phyloP scores from a whole-genome alignment of 23 red algal species.

The Gracilaria domingensis region DNA sequence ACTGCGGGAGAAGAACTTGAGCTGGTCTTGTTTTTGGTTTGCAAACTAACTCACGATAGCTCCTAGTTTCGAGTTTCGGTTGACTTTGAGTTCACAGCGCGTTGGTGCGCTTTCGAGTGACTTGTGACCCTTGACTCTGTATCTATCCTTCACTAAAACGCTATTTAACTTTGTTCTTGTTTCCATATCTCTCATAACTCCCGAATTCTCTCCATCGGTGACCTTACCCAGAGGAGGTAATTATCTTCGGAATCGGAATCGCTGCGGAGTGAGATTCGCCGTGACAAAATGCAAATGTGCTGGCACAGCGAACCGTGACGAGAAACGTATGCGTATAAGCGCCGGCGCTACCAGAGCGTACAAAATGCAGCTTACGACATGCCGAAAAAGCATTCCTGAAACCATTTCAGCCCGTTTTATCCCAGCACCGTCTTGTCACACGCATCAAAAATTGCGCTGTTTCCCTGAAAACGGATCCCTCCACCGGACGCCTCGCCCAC shows the following conservation, averaged over 20 bases:
- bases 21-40: neutral
- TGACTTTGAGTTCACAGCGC: neutral
- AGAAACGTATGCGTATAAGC: no score
- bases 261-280: neutral
- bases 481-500: neutral
- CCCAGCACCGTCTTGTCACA: neutral
- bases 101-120: neutral
- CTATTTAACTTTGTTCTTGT: neutral
- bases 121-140: neutral
- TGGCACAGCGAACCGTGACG: neutral
- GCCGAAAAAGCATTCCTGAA: neutral
- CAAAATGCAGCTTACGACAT: neutral
- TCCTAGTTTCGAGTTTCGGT: neutral
- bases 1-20: neutral
- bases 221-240: neutral
- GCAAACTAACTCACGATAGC: neutral
- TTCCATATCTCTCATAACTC: neutral
- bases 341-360: neutral
- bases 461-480: constrained; percentile 47
- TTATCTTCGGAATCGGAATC: neutral
- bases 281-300: neutral
- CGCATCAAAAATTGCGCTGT: constrained; percentile 15
- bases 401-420: neutral
- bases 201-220: neutral
- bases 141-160: neutral